Base-by-base conservation (phyloP, 2,329 filamentous ascomycete species). In the Didymella pinodella region DNA sequence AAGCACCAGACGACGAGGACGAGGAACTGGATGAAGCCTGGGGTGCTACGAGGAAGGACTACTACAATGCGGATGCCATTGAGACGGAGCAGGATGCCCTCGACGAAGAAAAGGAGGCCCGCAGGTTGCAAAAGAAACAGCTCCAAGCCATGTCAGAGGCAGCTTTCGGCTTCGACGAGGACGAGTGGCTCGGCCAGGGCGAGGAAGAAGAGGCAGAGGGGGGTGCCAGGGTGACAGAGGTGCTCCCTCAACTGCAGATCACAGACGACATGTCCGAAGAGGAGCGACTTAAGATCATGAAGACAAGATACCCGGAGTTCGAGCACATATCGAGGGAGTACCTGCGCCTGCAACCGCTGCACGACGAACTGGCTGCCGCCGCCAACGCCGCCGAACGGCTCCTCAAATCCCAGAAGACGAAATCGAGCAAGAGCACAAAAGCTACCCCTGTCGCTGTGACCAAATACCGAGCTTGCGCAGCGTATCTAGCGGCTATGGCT, bases 151-250 rank as follows among this genome's bases (percentile, higher is more conserved):
- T 99, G 91, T 86, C 88, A 6, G 93, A 96, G 66, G 90, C 90
- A 38, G 95, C 99, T 74, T 99, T 97, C 72, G 89, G 92, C 8
- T 96, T 98, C 65, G 93, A 98, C 69, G 91, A 96, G 71, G 85
- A 87, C 41, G 93, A 96, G 66, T 98, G 94, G 95, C 75, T 89
- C 36, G 86, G 85, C 26, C 64, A 75, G 38, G 78, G 80, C 3
- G 82, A 81, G 16, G 80, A 73, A 7, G 81, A 82, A 1, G 81
- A 82, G 32, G 81, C 82, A 48, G 69, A 74, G 57, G 61, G 64
- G 6, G 73, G 75, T 25, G 85, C 87, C 16, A 84, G 89, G n/a
- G 86, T 96, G 12, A 95, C 89, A 3, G 92, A 98, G 75, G 86
- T 93, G n/a, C 82, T 98, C 46, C 91, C 92, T 50, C 90, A 96